phyloP scores from a whole-genome alignment of 2,329 filamentous ascomycete species.

The Fusarium longipes region DNA sequence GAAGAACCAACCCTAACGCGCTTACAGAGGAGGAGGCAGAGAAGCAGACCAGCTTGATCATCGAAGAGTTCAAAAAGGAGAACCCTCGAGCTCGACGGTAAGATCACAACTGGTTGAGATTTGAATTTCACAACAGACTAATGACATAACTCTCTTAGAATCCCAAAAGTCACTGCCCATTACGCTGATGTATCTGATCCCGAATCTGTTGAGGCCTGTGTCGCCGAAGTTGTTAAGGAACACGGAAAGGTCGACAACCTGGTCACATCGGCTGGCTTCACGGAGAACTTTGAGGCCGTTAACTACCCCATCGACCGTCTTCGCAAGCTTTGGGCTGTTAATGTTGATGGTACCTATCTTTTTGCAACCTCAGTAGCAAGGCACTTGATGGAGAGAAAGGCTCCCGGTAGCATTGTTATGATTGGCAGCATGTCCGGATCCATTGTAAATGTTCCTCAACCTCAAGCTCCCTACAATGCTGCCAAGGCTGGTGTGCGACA shows the following conservation, averaged over 20 bases:
- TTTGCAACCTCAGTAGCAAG: conserved; percentile 87
- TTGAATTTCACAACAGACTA: neutral
- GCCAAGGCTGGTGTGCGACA: conserved; percentile 93
- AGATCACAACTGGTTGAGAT: conserved; percentile 27
- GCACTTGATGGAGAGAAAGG: conserved; percentile 86
- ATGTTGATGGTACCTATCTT: conserved; percentile 91
- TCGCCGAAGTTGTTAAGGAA: conserved; percentile 66
- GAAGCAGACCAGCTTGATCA: conserved; percentile 77
- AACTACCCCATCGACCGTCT: conserved; percentile 91
- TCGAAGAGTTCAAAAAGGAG: conserved; percentile 80
- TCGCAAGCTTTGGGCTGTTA: conserved; percentile 93
- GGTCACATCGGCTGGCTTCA: conserved; percentile 96
- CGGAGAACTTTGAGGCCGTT: conserved; percentile 93
- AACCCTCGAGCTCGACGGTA: conserved; percentile 80
- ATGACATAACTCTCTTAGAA: conserved; percentile 53
- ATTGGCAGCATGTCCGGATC: conserved; percentile 95
- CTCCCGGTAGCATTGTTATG: conserved; percentile 87
- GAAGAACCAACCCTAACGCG: conserved; percentile 22
- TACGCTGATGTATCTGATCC: conserved; percentile 87
- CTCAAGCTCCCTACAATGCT: conserved; percentile 92
- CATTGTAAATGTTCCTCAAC: conserved; percentile 95
- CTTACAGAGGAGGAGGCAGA: conserved; percentile 82
- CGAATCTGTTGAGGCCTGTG: conserved; percentile 78
- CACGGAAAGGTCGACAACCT: conserved; percentile 91
- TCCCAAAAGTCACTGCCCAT: conserved; percentile 89